Evolutionary conservation across 176 grass and related monocot genomes (phyloP).

Genomic region (Pontederia crassipes): DNA sequence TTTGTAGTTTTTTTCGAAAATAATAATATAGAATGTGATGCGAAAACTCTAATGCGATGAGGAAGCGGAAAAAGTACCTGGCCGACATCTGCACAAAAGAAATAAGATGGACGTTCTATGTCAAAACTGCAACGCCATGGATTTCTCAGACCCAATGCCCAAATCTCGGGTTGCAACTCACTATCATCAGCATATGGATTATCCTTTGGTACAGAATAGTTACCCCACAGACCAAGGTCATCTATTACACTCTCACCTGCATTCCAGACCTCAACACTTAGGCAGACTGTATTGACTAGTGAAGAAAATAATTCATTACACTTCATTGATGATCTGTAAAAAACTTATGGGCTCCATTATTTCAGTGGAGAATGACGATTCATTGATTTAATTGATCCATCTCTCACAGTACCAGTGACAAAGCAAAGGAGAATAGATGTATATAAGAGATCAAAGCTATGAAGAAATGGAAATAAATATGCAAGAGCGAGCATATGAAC

Average conservation of each 20-base stretch:
- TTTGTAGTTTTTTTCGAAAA: conserved; percentile 1
- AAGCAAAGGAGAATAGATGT: no score
- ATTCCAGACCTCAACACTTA: background rate
- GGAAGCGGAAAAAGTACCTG: conserved; percentile 27
- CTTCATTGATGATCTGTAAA: background rate
- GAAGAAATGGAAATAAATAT: no score
- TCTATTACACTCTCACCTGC: conserved; percentile 8
- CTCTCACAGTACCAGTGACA: no score
- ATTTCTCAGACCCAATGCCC: conserved; percentile 62
- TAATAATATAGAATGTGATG: background rate
- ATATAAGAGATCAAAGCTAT: no score
- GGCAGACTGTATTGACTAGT: background rate
- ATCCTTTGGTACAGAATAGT: conserved; percentile 71
- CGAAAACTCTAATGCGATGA: background rate
- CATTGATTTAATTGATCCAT: no score
- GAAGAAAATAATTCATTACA: background rate
- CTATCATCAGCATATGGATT: conserved; percentile 43
- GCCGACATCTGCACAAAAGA: conserved; percentile 64
- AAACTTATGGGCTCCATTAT: no score
- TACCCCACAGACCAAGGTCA: conserved; percentile 41
- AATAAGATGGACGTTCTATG: conserved; percentile 40
- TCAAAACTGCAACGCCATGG: conserved; percentile 86
- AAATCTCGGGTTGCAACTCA: conserved; percentile 55
- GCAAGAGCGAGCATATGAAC: no score
- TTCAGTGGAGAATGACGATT: no score